Evolutionary conservation across 371 early-diverging fungal species (phyloP), one percentile per base, ranked within the genome.

Genomic region (Mucor mucedo): DNA sequence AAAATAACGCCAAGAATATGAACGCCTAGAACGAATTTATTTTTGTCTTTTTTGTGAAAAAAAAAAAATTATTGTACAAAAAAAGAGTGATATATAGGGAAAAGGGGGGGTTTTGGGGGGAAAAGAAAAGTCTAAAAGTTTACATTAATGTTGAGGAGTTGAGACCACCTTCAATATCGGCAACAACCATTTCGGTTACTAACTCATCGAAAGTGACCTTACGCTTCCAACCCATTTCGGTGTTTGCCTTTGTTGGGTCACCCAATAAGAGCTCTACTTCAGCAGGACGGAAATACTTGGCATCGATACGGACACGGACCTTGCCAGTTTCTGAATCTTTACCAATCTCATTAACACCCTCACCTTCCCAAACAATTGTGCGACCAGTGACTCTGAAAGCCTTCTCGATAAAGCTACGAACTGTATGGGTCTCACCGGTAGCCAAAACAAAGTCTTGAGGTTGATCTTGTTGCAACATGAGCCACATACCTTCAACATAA

Each of bases 401-500:
- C 75, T 90, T 91, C 68, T 92, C 93, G 16, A 92, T 85, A 73
- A 89, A 94, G 66, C 88, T 88, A 39, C 90, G 83, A 14, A 94
- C 93, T 32, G 92, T 87, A 75, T 93, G 91, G 50, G 89, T 91
- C 76, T 93, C 92, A 54, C 91, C 92, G 2, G 94, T 93, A n/a
- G 94, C 91, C 61, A 94, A 74, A n/a, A 94, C 93, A 73, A 84
- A 94, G 72, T 94, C 94, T 27, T 91, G 87, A n/a, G 92, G 89
- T 9, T 70, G 39, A 5, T 91, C 88, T 73, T 92, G 92, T 72
- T 93, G 94, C 9, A 94, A 80, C 91, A 94, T 94, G 58, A 87
- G 76, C 91, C 92, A 92, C 94, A 93, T 94, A 55, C 93, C 94
- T 78, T 91, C 90, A 63, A 92, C 83, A 71, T 94, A 94, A 69